Percentiles rank a stretch among this genome's conserved stretches.
phyloP scores from a whole-genome alignment of 2,329 filamentous ascomycete genomes.

The Cladosporium colombiae region DNA sequence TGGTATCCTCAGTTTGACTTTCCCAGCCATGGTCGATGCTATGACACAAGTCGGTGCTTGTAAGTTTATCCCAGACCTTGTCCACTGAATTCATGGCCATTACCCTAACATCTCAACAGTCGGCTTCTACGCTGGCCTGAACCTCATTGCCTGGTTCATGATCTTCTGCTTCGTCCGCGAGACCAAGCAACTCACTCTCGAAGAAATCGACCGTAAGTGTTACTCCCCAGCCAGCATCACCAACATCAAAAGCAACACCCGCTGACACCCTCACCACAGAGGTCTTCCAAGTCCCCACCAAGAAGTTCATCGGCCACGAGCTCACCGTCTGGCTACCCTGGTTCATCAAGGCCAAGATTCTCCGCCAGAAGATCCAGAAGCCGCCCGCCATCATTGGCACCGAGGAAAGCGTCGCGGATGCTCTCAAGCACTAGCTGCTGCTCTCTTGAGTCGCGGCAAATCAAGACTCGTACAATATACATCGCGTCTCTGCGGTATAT shows the following conservation, averaged over 20 bases:
- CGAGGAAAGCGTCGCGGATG: background rate
- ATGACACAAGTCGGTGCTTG: slow-evolving; percentile 55
- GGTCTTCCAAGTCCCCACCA: slow-evolving; percentile 56
- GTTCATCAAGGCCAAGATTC: slow-evolving; percentile 44
- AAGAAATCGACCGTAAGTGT: slow-evolving; percentile 45
- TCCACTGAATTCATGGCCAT: background rate
- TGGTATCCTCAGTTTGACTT: slow-evolving; percentile 42
- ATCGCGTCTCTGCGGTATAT: background rate
- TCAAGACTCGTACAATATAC: background rate
- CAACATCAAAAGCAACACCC: background rate
- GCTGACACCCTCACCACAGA: slow-evolving; percentile 31
- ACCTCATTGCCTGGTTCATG: slow-evolving; percentile 56
- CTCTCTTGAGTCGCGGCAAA: background rate
- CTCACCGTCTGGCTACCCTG: slow-evolving; percentile 43
- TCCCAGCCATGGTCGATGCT: slow-evolving; percentile 50
- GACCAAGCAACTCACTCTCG: slow-evolving; percentile 51
- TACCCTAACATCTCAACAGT: slow-evolving; percentile 47
- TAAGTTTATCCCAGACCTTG: slow-evolving; percentile 39
- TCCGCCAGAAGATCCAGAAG: slow-evolving; percentile 35
- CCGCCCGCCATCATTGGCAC: slow-evolving; percentile 14
- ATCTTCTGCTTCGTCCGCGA: slow-evolving; percentile 51
- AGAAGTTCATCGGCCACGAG: slow-evolving; percentile 43
- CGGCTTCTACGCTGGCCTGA: slow-evolving; percentile 59
- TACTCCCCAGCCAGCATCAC: background rate
- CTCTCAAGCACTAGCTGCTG: background rate